phyloP scores from a whole-genome alignment of 177 flowering plant genomes.

The Tripterygium wilfordii region DNA sequence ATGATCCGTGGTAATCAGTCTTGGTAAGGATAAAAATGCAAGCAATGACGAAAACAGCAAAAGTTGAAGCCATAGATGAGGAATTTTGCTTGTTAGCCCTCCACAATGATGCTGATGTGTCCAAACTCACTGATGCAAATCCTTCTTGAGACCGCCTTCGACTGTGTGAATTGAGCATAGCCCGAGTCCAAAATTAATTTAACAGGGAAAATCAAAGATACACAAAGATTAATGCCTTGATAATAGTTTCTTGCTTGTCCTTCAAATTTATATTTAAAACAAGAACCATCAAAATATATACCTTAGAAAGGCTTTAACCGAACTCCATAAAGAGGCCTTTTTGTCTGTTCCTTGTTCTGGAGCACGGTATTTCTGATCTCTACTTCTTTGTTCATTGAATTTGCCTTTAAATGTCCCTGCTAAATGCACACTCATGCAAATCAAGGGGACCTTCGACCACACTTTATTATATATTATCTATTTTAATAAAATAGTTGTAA shows the following conservation, averaged over 20 bases:
- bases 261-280: neutral
- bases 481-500: too few relatives aligned
- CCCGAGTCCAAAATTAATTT: neutral
- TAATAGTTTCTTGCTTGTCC: neutral
- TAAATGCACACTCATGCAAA: too few relatives aligned
- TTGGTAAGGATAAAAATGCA: constrained; percentile 23
- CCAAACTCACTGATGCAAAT: constrained; percentile 41
- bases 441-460: too few relatives aligned
- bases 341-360: constrained; percentile 16
- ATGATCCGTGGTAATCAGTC: constrained; percentile 4
- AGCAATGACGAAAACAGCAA: constrained; percentile 19
- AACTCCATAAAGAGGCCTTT: constrained; percentile 42
- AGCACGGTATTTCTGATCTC: constrained; percentile 7
- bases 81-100: constrained; percentile 17
- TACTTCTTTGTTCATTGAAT: constrained; percentile 5
- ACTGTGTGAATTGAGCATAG: constrained; percentile 19
- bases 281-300: too few relatives aligned
- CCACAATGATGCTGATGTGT: constrained; percentile 15
- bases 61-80: constrained; percentile 11
- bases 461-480: too few relatives aligned
- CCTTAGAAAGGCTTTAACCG: constrained; percentile 50
- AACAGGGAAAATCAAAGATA: neutral
- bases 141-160: constrained; percentile 26
- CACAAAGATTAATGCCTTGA: neutral
- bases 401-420: constrained; percentile 17